phyloP scores from a whole-genome alignment of 768 basidiomycete genomes.

The Boletus patriciae region DNA sequence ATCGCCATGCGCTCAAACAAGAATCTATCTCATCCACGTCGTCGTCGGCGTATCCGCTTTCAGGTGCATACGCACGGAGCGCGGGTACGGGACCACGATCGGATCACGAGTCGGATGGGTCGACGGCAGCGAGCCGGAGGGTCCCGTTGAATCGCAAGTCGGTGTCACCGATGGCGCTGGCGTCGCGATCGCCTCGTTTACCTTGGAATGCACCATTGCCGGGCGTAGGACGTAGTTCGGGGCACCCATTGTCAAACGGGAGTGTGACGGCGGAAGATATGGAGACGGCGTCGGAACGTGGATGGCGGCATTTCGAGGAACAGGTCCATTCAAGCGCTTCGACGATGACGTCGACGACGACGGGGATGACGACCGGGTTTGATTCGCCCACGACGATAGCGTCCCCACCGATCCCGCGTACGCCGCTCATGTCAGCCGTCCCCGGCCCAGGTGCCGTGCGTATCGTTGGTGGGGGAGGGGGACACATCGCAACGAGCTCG shows the following conservation, averaged over 20 bases:
- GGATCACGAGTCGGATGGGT: constrained; percentile 59
- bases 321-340: background rate
- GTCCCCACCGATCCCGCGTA: constrained; percentile 40
- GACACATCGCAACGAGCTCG: constrained; percentile 31
- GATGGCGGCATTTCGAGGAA: constrained; percentile 34
- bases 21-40: constrained; percentile 51
- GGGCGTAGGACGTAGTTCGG: constrained; percentile 34
- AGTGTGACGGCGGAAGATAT: constrained; percentile 24
- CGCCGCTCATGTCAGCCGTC: constrained; percentile 34
- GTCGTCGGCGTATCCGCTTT: constrained; percentile 24
- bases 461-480: constrained; percentile 31
- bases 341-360: background rate
- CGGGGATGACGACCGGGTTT: constrained; percentile 9
- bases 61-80: constrained; percentile 11
- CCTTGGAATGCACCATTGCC: constrained; percentile 42
- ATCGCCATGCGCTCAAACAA: constrained; percentile 42
- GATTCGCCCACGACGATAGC: constrained; percentile 43
- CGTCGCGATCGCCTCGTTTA: constrained; percentile 40
- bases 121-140: constrained; percentile 44
- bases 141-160: constrained; percentile 67
- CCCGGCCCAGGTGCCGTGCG: constrained; percentile 16
- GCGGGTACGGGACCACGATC: constrained; percentile 36
- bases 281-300: constrained; percentile 23
- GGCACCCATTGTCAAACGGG: constrained; percentile 18
- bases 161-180: constrained; percentile 70